Percentiles rank a stretch among this genome's conserved stretches.
Evolutionary conservation across 768 basidiomycete genomes (phyloP).

Genomic region (Boletus coccyginus): DNA sequence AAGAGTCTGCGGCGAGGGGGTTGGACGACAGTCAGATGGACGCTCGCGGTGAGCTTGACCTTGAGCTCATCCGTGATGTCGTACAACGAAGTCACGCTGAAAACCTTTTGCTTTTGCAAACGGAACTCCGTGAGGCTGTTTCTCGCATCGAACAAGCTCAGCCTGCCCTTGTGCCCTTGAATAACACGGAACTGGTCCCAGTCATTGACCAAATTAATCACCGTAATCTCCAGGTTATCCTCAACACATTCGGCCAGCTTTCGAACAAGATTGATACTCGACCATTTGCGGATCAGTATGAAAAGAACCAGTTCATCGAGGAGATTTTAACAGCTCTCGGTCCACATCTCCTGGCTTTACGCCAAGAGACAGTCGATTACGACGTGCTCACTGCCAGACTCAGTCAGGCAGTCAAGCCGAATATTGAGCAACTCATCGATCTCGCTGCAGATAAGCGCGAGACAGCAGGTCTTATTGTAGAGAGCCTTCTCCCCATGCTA

Average conservation of each 20-base stretch:
- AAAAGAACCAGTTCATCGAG: conserved; percentile 58
- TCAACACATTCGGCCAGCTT: conserved; percentile 55
- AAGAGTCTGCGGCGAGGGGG: conserved; percentile 55
- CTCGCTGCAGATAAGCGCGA: conserved; percentile 86
- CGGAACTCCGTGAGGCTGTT: conserved; percentile 53
- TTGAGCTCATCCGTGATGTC: conserved; percentile 68
- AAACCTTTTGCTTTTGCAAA: conserved; percentile 53
- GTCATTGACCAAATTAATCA: conserved; percentile 58
- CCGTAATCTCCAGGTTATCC: conserved; percentile 56
- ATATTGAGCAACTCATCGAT: conserved; percentile 86
- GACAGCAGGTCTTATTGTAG: conserved; percentile 78
- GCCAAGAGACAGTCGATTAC: conserved; percentile 71
- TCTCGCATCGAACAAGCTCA: conserved; percentile 39
- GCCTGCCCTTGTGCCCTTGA: conserved; percentile 9
- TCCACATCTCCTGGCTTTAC: conserved; percentile 60
- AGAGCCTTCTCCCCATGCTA: conserved; percentile 65
- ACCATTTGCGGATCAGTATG: conserved; percentile 40
- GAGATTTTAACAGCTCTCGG: conserved; percentile 55
- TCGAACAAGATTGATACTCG: conserved; percentile 33
- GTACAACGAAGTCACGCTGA: conserved; percentile 68
- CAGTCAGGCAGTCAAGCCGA: conserved; percentile 83
- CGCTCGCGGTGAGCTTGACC: conserved; percentile 74
- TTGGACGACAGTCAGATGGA: conserved; percentile 65
- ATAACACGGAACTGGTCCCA: conserved; percentile 35
- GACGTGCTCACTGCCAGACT: conserved; percentile 72